Base-by-base conservation (phyloP, 2,329 filamentous ascomycete genomes). In the Cladosporium cucumerinum region DNA sequence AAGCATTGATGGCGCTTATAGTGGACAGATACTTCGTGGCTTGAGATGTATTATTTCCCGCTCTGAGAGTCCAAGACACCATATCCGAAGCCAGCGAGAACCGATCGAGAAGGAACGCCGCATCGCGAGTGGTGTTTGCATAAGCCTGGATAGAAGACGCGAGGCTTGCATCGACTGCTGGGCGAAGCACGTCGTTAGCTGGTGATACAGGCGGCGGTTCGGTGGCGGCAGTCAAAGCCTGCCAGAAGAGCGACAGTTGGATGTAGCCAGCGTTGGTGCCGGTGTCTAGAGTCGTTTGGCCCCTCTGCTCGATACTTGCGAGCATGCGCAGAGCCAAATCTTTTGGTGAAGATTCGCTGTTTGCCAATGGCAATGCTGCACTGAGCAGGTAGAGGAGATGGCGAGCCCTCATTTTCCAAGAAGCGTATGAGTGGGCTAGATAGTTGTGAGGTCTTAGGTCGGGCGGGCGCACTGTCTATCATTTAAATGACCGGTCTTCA, bases 171-270 rank as follows among this genome's bases (percentile, higher is more conserved):
- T 68, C 16, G 36, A 70, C 52, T 61, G 70, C 52, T 63, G 68
- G 11, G 49, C 51, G 23, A 66, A 69, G 66, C 61, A 54, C 43
- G 14, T 52, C 57, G 18, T 43, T 63, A 46, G 60, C 66, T 23
- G 46, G 63, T 18, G 61, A 66, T 57, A 34, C 64, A 52, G 58
- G 70, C 64, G 49, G 70, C 61, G 49, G 57, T 1, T 59, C 57
- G 7, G 72, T 68, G 39, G 72, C 61, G 14, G 67, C 68, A 12
- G 67, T 63, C 5, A 77, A 68, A 18, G 74, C 70, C 57, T 77
- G 75, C 58, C 77, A 75, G n/a, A 74, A 72, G 28, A 77, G 68
- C 5, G 74, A 75, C 2, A 75, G 66, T 64, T 77, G 73, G 25
- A 77, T 70, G 55, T 69, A 51, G 36, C 69, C 67, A 12, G 70